Percentiles rank a stretch among this genome's conserved stretches.
These are phyloP conservation scores for Podila epicladia DNA, from an alignment of 192 early-diverging fungal genomes.

Conservation along the genomic window DNA sequence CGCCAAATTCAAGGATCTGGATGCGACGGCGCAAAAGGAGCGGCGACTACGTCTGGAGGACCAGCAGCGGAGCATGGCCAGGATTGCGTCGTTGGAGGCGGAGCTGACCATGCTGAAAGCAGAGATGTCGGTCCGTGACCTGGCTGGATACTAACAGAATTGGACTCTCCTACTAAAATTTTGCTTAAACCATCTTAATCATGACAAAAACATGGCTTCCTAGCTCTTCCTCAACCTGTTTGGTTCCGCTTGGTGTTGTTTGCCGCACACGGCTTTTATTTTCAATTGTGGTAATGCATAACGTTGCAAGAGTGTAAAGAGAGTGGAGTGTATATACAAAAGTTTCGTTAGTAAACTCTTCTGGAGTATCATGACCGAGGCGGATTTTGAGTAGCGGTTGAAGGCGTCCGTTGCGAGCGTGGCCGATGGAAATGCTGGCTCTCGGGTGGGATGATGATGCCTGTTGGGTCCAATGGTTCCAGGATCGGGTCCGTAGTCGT, in stretches of 20 bases:
- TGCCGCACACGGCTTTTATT: no score
- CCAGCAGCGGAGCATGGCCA: slow-evolving; percentile 30
- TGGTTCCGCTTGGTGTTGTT: no score
- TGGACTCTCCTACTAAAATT: neutral
- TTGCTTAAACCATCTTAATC: neutral
- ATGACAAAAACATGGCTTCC: no score
- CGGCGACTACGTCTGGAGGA: slow-evolving; percentile 36
- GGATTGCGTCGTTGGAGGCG: slow-evolving; percentile 45
- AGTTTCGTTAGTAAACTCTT: no score
- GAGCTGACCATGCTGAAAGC: slow-evolving; percentile 56
- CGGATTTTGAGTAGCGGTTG: neutral
- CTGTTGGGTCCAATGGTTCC: slow-evolving; percentile 47
- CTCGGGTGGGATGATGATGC: slow-evolving; percentile 40
- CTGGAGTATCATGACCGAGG: no score
- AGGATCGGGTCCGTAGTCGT: slow-evolving; percentile 18
- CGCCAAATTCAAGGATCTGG: slow-evolving; percentile 30
- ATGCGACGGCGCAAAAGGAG: slow-evolving; percentile 36
- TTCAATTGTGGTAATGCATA: no score
- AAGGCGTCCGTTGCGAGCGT: neutral
- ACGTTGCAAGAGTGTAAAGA: no score
- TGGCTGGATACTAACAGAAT: slow-evolving; percentile 17
- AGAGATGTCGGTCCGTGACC: slow-evolving; percentile 48
- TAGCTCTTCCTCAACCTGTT: no score
- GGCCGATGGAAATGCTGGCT: slow-evolving; percentile 23
- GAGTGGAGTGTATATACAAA: no score